Percentiles rank a stretch among this genome's conserved stretches.
Conservation (phyloP, 225 moss, liverwort and hornwort species). For the Climacium dendroides region DNA sequence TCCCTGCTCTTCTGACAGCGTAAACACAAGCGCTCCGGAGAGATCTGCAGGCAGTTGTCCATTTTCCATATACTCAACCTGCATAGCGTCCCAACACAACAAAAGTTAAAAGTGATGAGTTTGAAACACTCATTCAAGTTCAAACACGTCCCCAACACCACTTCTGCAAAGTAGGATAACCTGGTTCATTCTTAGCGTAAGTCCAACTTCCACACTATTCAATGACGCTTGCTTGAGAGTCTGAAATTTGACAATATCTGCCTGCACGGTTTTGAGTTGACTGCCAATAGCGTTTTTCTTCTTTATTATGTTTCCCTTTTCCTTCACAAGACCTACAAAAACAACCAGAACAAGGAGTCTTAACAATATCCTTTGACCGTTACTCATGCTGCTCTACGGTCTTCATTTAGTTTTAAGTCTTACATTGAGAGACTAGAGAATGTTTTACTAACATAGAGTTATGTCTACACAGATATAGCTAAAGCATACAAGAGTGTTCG, state of each 20-base stretch:
- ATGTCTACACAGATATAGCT: background rate
- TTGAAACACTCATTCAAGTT: background rate
- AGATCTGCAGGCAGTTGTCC: conserved; percentile 58
- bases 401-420: background rate
- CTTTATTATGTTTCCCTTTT: conserved; percentile 54
- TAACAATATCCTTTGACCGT: background rate
- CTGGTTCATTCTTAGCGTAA: conserved; percentile 79
- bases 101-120: background rate
- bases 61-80: conserved; percentile 86
- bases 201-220: conserved; percentile 58
- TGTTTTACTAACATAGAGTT: background rate
- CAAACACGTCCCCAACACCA: background rate
- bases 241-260: conserved; percentile 55
- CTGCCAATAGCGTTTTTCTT: conserved; percentile 32
- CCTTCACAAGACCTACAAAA: conserved; percentile 38
- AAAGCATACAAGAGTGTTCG: background rate
- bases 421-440: background rate
- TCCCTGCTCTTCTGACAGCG: conserved; percentile 43
- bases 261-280: conserved; percentile 38
- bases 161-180: conserved; percentile 5
- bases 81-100: background rate
- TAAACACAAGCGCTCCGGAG: conserved; percentile 63
- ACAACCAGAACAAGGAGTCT: background rate
- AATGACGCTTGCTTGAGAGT: conserved; percentile 60
- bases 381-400: background rate